Percentiles rank a stretch among this genome's conserved stretches.
These are phyloP conservation scores for Protomyces gravidus DNA, from an alignment of 1,139 yeast genomes.

Conservation along the genomic window DNA sequence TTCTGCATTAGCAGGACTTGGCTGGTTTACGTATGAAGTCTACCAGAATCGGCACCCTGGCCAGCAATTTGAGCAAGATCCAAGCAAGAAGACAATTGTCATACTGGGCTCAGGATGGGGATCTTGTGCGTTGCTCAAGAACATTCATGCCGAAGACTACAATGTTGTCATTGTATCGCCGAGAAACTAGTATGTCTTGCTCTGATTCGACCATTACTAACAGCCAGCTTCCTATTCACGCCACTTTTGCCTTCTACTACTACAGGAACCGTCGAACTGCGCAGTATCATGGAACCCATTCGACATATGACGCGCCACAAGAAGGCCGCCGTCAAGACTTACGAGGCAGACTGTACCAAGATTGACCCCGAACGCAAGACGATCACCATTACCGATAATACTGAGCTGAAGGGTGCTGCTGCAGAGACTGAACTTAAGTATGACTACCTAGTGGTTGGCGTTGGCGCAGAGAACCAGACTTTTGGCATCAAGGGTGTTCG, in stretches of 20 bases:
- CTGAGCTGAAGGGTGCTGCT: constrained; percentile 55
- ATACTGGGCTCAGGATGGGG: constrained; percentile 97
- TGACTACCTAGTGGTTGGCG: constrained; percentile 60
- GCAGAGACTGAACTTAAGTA: constrained; percentile 57
- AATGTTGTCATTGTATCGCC: constrained; percentile 89
- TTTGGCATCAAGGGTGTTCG: constrained; percentile 62
- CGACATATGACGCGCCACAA: constrained; percentile 59
- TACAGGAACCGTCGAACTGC: constrained; percentile 84
- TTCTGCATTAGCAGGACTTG: constrained; percentile 39
- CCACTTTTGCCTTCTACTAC: constrained; percentile 86
- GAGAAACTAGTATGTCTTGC: constrained; percentile 88
- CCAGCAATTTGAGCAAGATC: constrained; percentile 43
- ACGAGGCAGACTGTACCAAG: constrained; percentile 86
- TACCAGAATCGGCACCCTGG: constrained; percentile 43
- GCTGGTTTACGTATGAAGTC: constrained; percentile 40
- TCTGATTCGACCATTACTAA: constrained; percentile 44
- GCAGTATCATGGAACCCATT: constrained; percentile 71
- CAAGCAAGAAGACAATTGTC: constrained; percentile 80
- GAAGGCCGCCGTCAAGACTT: constrained; percentile 73
- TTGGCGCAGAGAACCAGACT: constrained; percentile 61
- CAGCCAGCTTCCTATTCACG: constrained; percentile 63
- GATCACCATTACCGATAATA: constrained; percentile 54
- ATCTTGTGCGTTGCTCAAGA: constrained; percentile 62
- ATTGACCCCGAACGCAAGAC: constrained; percentile 66
- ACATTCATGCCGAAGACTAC: constrained; percentile 78